These are phyloP conservation scores for Actinomortierella wolfii DNA, from an alignment of 371 early-diverging fungal species.

Conservation along the genomic window DNA sequence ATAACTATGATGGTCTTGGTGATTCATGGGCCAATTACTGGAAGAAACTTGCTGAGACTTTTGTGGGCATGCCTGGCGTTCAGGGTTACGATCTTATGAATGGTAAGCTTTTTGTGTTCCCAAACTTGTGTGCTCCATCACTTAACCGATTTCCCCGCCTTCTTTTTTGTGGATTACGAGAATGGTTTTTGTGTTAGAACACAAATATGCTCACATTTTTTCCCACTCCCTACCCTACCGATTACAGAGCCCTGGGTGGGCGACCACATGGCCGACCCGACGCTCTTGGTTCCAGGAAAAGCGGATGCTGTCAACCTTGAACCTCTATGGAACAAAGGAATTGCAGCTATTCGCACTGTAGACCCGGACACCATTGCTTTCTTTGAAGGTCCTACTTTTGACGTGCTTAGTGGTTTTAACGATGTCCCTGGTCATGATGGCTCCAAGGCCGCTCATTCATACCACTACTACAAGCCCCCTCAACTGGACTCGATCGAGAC, in stretches of 20 bases:
- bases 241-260: constrained; percentile 56
- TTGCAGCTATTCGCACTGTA: constrained; percentile 50
- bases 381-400: constrained; percentile 58
- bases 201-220: neutral
- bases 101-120: constrained; percentile 13
- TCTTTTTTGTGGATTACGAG: neutral
- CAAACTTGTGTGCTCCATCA: neutral
- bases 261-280: constrained; percentile 49
- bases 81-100: constrained; percentile 66
- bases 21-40: constrained; percentile 60
- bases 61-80: constrained; percentile 48
- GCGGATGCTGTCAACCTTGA: constrained; percentile 51
- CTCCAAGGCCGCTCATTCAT: constrained; percentile 39
- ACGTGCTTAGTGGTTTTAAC: constrained; percentile 54
- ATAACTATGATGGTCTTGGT: constrained; percentile 52
- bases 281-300: constrained; percentile 44
- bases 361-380: constrained; percentile 52
- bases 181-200: neutral
- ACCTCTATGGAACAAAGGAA: constrained; percentile 54
- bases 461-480: constrained; percentile 51
- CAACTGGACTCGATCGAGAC: constrained; percentile 44
- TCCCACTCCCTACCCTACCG: neutral
- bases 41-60: constrained; percentile 51
- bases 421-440: constrained; percentile 56
- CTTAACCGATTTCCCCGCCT: neutral